These are phyloP conservation scores for Pseudozyma pruni DNA, from an alignment of 1,284 basidiomycete species.

Conservation along the genomic window DNA sequence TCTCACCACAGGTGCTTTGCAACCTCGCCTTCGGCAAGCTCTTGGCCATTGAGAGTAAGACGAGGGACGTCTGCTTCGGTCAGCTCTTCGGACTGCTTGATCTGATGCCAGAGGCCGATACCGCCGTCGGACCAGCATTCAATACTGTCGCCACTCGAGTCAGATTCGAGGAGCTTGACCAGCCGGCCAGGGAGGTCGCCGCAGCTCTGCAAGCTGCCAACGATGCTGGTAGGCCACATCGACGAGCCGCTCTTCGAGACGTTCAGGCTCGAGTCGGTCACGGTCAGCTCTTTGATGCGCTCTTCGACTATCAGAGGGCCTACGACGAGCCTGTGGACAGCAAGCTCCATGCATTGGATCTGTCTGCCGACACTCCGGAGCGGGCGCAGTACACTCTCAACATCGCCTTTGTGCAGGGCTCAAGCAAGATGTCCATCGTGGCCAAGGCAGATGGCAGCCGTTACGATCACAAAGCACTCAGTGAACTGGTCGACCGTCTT, in stretches of 20 bases:
- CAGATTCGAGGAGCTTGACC: constrained; percentile 17
- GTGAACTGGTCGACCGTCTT: constrained; percentile 21
- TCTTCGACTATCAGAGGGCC: constrained; percentile 58
- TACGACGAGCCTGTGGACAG: constrained; percentile 15
- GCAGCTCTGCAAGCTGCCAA: constrained; percentile 37
- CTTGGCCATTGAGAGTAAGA: constrained; percentile 38
- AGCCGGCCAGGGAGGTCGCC: constrained; percentile 19
- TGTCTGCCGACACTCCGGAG: constrained; percentile 13
- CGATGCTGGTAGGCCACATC: constrained; percentile 54
- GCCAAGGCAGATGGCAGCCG: constrained; percentile 40
- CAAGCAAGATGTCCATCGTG: constrained; percentile 34
- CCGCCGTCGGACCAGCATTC: constrained; percentile 59
- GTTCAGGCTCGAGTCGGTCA: constrained; percentile 31
- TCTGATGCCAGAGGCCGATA: constrained; percentile 46
- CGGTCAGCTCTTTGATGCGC: constrained; percentile 54
- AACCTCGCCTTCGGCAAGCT: constrained; percentile 58
- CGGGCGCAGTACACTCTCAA: constrained; percentile 59
- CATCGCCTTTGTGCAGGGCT: constrained; percentile 50
- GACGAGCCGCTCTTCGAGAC: constrained; percentile 55
- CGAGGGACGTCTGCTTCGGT: constrained; percentile 59
- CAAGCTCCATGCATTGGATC: constrained; percentile 8
- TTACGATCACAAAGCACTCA: constrained; percentile 25
- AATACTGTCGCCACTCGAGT: constrained; percentile 61
- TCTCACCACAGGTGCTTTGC: constrained; percentile 55
- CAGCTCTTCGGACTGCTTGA: constrained; percentile 60